These are phyloP conservation scores for Moesziomyces globuligerus DNA, from an alignment of 1,284 basidiomycete species.

Conservation along the genomic window DNA sequence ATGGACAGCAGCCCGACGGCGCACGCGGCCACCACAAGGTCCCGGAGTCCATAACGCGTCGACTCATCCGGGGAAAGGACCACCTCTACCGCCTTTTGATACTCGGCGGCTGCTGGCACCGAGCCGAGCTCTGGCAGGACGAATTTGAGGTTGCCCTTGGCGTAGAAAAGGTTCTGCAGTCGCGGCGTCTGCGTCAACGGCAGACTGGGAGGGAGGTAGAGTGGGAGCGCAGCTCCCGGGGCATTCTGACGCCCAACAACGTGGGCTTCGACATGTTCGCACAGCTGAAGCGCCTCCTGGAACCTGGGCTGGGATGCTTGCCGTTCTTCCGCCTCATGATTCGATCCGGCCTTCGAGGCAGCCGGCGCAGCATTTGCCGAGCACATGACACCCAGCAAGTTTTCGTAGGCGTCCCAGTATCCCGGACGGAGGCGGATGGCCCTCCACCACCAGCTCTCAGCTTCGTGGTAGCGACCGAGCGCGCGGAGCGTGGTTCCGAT, in stretches of 20 bases:
- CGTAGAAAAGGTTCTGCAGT: slow-evolving; percentile 70
- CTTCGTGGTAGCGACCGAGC: slow-evolving; percentile 67
- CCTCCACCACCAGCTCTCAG: slow-evolving; percentile 71
- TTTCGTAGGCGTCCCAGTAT: slow-evolving; percentile 70
- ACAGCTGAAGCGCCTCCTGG: slow-evolving; percentile 67
- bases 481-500: slow-evolving; percentile 71
- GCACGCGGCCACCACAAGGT: slow-evolving; percentile 60
- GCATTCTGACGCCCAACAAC: slow-evolving; percentile 37
- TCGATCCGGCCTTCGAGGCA: neutral
- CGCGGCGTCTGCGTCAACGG: slow-evolving; percentile 68
- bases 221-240: slow-evolving; percentile 19
- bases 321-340: slow-evolving; percentile 1
- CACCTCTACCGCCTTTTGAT: slow-evolving; percentile 67
- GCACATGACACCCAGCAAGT: slow-evolving; percentile 69
- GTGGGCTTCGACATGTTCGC: slow-evolving; percentile 64
- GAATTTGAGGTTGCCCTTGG: slow-evolving; percentile 69
- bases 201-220: slow-evolving; percentile 53
- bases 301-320: slow-evolving; percentile 57
- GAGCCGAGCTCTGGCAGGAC: slow-evolving; percentile 54
- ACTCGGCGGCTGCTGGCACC: slow-evolving; percentile 66
- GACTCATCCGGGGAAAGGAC: slow-evolving; percentile 48
- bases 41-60: slow-evolving; percentile 47
- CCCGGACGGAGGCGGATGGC: slow-evolving; percentile 69
- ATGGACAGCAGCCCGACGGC: slow-evolving; percentile 58
- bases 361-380: slow-evolving; percentile 36